Conservation (phyloP, 148 eudicot genomes). For the Dysphania ambrosioides region DNA sequence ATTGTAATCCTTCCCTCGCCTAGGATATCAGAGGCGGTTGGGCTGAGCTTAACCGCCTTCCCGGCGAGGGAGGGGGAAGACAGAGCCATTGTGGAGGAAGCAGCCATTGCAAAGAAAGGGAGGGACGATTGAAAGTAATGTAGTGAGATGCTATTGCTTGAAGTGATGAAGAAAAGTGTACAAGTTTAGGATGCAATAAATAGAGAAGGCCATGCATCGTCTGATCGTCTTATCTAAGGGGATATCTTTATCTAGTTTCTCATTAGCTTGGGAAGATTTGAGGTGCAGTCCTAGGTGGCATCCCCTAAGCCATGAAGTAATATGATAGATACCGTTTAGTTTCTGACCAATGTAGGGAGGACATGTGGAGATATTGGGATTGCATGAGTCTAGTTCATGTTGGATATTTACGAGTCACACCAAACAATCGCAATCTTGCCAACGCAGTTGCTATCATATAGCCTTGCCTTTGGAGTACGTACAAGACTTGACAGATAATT, state of each 20-base stretch:
- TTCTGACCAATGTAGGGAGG: neutral
- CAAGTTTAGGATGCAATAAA: constrained; percentile 5
- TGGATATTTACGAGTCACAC: neutral
- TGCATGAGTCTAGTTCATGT: constrained; percentile 2
- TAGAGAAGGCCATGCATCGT: neutral
- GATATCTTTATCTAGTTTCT: constrained; percentile 17
- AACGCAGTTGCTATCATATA: neutral
- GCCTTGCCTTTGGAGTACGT: neutral
- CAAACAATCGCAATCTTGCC: constrained; percentile 3
- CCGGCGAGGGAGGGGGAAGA: constrained; percentile 34
- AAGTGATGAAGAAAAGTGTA: neutral
- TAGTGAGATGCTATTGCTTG: neutral
- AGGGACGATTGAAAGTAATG: too few relatives aligned
- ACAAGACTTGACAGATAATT: neutral
- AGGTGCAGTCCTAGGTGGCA: constrained; percentile 23
- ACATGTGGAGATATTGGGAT: constrained; percentile 14
- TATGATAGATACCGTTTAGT: neutral
- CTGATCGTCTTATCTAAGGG: constrained; percentile 27
- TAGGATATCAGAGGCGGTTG: constrained; percentile 21
- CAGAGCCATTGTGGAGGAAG: constrained; percentile 45
- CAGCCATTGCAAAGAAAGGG: constrained; percentile 30
- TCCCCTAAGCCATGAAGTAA: constrained; percentile 17
- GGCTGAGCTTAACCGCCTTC: constrained; percentile 26
- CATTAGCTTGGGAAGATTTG: constrained; percentile 25
- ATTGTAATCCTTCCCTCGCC: constrained; percentile 29